Conservation (phyloP, 164 flowering plant genomes). For the Hamamelis virginiana region DNA sequence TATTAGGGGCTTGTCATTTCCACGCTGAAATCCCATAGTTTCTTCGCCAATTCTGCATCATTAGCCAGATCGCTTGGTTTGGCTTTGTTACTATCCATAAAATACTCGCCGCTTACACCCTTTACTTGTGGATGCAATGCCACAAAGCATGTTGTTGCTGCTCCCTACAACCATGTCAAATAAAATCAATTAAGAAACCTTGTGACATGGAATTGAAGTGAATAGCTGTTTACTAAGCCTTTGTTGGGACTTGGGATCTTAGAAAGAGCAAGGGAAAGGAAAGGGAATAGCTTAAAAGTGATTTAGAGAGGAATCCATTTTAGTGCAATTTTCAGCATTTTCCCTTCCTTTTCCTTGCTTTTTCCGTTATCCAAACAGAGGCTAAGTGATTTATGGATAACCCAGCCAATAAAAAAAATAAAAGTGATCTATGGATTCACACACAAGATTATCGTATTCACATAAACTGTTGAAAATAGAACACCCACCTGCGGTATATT, state of each 20-base stretch:
- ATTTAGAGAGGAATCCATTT: too few species aligned
- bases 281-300: too few species aligned
- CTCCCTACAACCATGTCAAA: slow-evolving; percentile 49
- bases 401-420: too few species aligned
- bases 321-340: too few species aligned
- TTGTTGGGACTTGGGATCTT: too few species aligned
- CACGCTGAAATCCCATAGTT: slow-evolving; percentile 74
- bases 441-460: background rate
- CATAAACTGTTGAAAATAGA: background rate
- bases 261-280: too few species aligned
- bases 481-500: slow-evolving; percentile 54
- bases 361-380: too few species aligned
- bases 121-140: slow-evolving; percentile 69
- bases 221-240: background rate
- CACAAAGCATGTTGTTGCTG: slow-evolving; percentile 79
- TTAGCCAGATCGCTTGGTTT: slow-evolving; percentile 37
- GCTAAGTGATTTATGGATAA: too few species aligned
- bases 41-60: slow-evolving; percentile 56
- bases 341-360: too few species aligned
- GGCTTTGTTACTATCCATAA: slow-evolving; percentile 47
- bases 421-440: too few species aligned
- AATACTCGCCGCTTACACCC: slow-evolving; percentile 65
- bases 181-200: background rate
- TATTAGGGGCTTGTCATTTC: slow-evolving; percentile 22
- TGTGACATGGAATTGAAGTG: background rate